Percentiles rank a stretch among this genome's conserved stretches.
Conservation (phyloP, 176 grass and related monocot species). For the Oropetium thomaeum region DNA sequence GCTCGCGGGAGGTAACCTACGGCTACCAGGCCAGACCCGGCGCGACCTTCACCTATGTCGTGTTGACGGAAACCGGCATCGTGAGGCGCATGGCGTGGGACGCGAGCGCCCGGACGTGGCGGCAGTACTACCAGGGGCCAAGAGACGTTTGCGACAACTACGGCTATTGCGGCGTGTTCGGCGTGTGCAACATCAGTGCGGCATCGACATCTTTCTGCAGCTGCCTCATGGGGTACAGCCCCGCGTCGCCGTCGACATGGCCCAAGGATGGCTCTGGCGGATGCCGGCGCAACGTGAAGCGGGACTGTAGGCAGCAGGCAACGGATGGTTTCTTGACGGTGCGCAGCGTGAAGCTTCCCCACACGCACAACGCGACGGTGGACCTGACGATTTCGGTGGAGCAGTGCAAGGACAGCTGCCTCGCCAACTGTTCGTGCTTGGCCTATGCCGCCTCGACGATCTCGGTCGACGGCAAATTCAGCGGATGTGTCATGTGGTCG, state of each 20-base stretch:
- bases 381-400: slow-evolving; percentile 20
- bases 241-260: slow-evolving; percentile 1
- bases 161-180: slow-evolving; percentile 33
- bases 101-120: not conserved
- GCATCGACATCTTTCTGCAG: slow-evolving; percentile 17
- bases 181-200: slow-evolving; percentile 26
- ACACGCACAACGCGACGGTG: slow-evolving; percentile 12
- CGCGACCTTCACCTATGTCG: slow-evolving; percentile 9
- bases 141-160: slow-evolving; percentile 24
- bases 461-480: not conserved
- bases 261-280: slow-evolving; percentile 7
- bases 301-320: slow-evolving; percentile 2
- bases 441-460: slow-evolving; percentile 33
- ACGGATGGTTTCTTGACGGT: slow-evolving; percentile 16
- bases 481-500: slow-evolving; percentile 1
- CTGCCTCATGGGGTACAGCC: slow-evolving; percentile 39
- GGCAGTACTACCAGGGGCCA: not conserved
- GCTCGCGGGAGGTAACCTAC: slow-evolving; percentile 9
- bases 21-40: not conserved
- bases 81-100: slow-evolving; percentile 29
- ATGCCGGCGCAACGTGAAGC: slow-evolving; percentile 27
- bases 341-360: slow-evolving; percentile 41
- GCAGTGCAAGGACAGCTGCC: slow-evolving; percentile 26
- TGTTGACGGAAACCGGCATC: not conserved
- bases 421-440: slow-evolving; percentile 44